phyloP scores from a whole-genome alignment of 441 rosid species.

The Croton setiger region DNA sequence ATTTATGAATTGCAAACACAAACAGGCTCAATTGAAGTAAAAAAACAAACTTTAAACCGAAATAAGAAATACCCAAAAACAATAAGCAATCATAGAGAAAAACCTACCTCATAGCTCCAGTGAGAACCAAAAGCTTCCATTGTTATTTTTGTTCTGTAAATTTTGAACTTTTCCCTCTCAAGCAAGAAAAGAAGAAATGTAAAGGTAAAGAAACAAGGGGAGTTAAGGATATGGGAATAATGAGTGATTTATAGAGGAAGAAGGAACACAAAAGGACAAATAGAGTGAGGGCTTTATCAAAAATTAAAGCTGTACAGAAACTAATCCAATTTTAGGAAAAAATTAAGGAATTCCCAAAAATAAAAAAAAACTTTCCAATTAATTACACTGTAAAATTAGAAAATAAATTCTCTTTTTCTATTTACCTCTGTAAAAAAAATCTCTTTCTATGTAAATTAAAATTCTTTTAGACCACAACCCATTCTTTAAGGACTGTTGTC shows the following conservation, averaged over 20 bases:
- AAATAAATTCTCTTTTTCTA: not conserved
- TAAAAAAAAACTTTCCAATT: constrained; percentile 27
- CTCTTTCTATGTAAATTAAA: constrained; percentile 17
- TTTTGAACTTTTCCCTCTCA: not conserved
- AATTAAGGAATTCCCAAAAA: constrained; percentile 20
- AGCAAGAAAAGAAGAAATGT: not conserved
- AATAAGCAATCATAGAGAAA: not conserved
- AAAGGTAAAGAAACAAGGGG: constrained; percentile 15
- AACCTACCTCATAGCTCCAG: constrained; percentile 76
- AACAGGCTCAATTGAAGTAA: not conserved
- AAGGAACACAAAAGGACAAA: constrained; percentile 29
- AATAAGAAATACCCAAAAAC: not conserved
- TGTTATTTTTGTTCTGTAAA: not conserved
- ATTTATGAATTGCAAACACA: not conserved
- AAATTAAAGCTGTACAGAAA: constrained; percentile 23
- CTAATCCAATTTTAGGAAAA: constrained; percentile 32
- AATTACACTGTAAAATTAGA: not conserved
- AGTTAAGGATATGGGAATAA: constrained; percentile 17
- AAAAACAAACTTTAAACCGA: not conserved
- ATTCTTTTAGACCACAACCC: constrained; percentile 35
- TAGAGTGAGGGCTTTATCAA: constrained; percentile 22
- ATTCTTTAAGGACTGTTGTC: constrained; percentile 49
- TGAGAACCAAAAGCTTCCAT: constrained; percentile 75
- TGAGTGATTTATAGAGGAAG: constrained; percentile 43
- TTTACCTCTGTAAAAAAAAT: too few relatives aligned